Base-by-base conservation (phyloP, 1,284 basidiomycete species). In the Sporisorium graminicola region DNA sequence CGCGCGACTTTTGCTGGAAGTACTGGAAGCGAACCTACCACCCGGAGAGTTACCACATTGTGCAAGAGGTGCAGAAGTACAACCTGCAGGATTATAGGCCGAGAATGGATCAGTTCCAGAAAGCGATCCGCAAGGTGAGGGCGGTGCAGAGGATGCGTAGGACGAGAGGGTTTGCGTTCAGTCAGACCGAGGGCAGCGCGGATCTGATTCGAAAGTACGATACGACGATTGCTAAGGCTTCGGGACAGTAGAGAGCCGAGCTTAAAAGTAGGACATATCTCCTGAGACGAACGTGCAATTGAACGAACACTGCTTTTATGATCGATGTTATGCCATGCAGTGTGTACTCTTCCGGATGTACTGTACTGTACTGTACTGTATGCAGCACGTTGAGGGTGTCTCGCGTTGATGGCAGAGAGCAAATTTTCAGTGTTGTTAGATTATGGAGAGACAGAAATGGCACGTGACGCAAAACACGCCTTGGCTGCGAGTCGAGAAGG, bases 11-110 rank as follows among this genome's bases (percentile, higher is more conserved):
- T 44, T 59, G 77, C n/a, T 85, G 82, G 83, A 81, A 83, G 52
- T 79, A 80, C 65, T 85, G 76, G 63, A 77, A 66, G 74, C 89
- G 96, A 73, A 96, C 96, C 31, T 98, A 98, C 86, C 87, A 88
- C 72, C 97, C 97, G 0, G 89, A 91, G 52, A 91, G 94, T 18
- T 98, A 98, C 86, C 96, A 99, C 86, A 94, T 99, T 76, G 95
- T 96, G 0, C 96, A 99, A 85, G 97, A 99, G 86, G 89, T 90
- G 74, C 84, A 85, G 51, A 98, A 98, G 87, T 98, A 97, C 88
- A 97, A 98, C 85, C 91, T 98, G 70, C 94, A 95, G 10, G 97
- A 99, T 85, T 98, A 98, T 86, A 89, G 97, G 47, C 97, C 97
- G 1, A 89, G 96, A 64, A 96, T 98, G 87, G 96, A 97, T 86